A percentile compares a stretch with the other conserved stretches of the same genome.
Conservation (phyloP, 441 rosid species). For the Populus hybrid region DNA sequence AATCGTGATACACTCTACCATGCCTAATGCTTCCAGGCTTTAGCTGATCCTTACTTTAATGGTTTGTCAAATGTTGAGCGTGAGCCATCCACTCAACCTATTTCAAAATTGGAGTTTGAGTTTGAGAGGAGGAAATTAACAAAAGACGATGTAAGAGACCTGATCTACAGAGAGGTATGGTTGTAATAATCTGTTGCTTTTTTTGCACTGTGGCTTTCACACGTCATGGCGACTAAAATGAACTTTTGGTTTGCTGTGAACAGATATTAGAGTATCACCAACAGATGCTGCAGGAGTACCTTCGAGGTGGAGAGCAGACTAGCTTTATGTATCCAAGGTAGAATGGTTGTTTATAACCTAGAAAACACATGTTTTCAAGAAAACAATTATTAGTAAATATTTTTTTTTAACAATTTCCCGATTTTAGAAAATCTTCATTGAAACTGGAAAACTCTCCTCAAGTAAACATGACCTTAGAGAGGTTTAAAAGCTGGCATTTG, state of each 20-base stretch:
- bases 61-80: constrained; percentile 87
- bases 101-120: constrained; percentile 95
- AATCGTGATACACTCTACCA: constrained; percentile 2
- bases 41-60: constrained; percentile 82
- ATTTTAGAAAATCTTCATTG: neutral
- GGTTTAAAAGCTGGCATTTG: neutral
- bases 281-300: constrained; percentile 93
- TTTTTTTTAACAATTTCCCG: neutral
- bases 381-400: neutral
- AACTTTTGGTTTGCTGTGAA: constrained; percentile 22
- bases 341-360: constrained; percentile 7
- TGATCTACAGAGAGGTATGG: constrained; percentile 91
- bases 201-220: constrained; percentile 8
- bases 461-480: neutral
- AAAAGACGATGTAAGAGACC: constrained; percentile 94
- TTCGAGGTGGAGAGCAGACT: constrained; percentile 90
- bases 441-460: neutral
- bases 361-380: neutral
- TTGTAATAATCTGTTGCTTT: constrained; percentile 10
- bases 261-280: constrained; percentile 99
- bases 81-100: constrained; percentile 85
- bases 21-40: constrained; percentile 52
- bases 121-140: constrained; percentile 91
- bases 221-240: constrained; percentile 8
- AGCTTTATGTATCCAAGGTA: constrained; percentile 99